Evolutionary conservation across 306 rosid genomes (phyloP), one percentile per base, ranked within the genome.

Genomic region (Bauhinia variegata): DNA sequence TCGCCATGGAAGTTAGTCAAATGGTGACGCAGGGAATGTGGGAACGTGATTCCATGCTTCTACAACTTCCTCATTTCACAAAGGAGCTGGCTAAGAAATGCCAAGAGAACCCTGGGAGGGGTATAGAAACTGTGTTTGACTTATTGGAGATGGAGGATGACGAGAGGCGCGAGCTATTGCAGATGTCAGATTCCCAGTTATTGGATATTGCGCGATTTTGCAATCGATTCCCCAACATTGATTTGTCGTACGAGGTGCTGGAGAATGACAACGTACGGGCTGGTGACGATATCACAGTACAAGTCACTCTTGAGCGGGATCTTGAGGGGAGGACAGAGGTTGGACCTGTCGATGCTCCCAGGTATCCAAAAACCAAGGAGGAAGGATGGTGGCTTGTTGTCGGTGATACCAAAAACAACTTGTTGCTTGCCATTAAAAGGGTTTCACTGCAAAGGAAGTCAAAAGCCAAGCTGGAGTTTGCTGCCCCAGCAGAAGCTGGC

Each of bases 341-440:
- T 8, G 90, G 88, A 33, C 70, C 96, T 18, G 95, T 88, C 63
- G 89, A 84, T 73, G 82, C 97, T 52, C 83, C 79, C 38, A 84
- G 84, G 86, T 93, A 87, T 73, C 89, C 98, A 1, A 89, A 85
- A 83, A 79, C 84, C 50, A 93, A 86, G 80, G 98, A 93, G 74
- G 98, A 93, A 78, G 96, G 96, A 4, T 89, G 98, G 96, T 89
- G 98, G 98, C 93, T 93, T 54, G 91, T 89, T 38, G 95, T 84
- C 7, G 98, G 98, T 30, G 96, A 89, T 66, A 84, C 89, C 19
- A 86, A 81, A 61, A 83, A 55, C 55, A 88, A 88, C 84, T 68
- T 82, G 60, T 43, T 93, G 78, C 89, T 89, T 63, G 93, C 95
- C 41, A 89, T 89, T 57, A 93, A 93, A 75, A 78, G 93, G 63